Conservation (phyloP, 164 flowering plant species). For the Aristolochia californica region DNA sequence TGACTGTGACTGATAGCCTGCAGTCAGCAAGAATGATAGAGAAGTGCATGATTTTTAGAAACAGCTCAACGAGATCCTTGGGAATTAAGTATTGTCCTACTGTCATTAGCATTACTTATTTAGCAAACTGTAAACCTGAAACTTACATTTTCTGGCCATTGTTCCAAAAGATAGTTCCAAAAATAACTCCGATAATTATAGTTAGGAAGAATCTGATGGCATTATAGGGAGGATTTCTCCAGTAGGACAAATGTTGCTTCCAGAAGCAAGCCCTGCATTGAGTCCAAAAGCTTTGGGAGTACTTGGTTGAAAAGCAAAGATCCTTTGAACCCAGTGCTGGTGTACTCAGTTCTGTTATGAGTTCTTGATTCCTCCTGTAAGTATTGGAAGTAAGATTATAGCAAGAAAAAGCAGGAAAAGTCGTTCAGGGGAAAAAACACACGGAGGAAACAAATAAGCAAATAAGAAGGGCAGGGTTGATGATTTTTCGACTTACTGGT, state of each 20-base stretch:
- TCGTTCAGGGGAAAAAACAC: neutral
- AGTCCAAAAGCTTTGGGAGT: slow-evolving; percentile 35
- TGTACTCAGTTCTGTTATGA: slow-evolving; percentile 9
- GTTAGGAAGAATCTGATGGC: slow-evolving; percentile 39
- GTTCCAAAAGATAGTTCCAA: slow-evolving; percentile 52
- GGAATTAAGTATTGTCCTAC: neutral
- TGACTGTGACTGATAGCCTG: neutral
- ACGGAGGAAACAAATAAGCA: neutral
- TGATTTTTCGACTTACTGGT: slow-evolving; percentile 22
- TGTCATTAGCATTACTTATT: neutral
- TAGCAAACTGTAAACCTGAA: neutral
- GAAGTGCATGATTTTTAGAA: neutral
- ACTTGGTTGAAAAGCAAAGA: slow-evolving; percentile 43
- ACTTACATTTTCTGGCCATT: slow-evolving; percentile 27
- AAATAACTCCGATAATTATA: slow-evolving; percentile 27
- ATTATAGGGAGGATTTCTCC: slow-evolving; percentile 49
- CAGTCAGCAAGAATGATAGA: neutral
- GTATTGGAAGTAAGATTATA: neutral
- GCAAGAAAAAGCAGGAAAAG: neutral
- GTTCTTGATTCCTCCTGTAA: slow-evolving; percentile 12
- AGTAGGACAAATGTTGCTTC: slow-evolving; percentile 55
- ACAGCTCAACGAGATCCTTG: neutral
- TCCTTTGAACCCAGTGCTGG: slow-evolving; percentile 43
- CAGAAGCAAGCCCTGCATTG: slow-evolving; percentile 56
- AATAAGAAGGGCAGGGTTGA: neutral